Evolutionary conservation across 805 yeast genomes (phyloP).

Genomic region (Hanseniaspora meyeri): DNA sequence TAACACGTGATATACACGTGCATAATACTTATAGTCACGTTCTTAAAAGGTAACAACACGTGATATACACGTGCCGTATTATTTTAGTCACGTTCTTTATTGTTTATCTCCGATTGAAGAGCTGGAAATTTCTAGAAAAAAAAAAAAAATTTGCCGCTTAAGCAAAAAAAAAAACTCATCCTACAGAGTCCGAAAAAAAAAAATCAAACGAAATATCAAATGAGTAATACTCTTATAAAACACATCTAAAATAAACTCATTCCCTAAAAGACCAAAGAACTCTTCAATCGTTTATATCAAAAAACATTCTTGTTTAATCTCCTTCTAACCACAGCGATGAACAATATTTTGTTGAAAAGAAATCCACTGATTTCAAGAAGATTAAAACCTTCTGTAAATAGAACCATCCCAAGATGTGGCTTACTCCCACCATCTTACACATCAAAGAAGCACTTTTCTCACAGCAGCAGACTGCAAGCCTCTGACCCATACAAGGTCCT

Average conservation of each 20-base stretch:
- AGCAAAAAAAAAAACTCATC: not conserved
- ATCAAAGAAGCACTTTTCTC: not conserved
- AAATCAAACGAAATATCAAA: too few relatives aligned
- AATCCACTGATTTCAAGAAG: not conserved
- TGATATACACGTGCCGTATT: too few relatives aligned
- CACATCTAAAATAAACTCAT: too few relatives aligned
- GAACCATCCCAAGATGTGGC: not conserved
- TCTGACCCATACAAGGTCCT: conserved; percentile 65
- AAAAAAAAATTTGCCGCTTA: not conserved
- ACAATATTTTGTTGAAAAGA: not conserved
- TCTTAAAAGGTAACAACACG: too few relatives aligned
- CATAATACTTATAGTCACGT: too few relatives aligned
- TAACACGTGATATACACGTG: too few relatives aligned
- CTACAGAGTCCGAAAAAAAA: not conserved
- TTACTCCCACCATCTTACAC: not conserved
- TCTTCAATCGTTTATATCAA: too few relatives aligned
- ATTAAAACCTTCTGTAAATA: not conserved
- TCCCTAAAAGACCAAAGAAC: too few relatives aligned
- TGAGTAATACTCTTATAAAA: too few relatives aligned
- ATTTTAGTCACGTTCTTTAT: too few relatives aligned
- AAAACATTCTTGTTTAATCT: too few relatives aligned
- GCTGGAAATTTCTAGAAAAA: conserved; percentile 5
- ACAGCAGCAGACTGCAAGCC: not conserved
- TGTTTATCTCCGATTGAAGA: too few relatives aligned
- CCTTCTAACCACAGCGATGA: not conserved